Percentiles rank a stretch among this genome's conserved stretches.
These are phyloP conservation scores for Lipomyces mesembrius DNA, from an alignment of 805 yeast genomes.

Conservation along the genomic window DNA sequence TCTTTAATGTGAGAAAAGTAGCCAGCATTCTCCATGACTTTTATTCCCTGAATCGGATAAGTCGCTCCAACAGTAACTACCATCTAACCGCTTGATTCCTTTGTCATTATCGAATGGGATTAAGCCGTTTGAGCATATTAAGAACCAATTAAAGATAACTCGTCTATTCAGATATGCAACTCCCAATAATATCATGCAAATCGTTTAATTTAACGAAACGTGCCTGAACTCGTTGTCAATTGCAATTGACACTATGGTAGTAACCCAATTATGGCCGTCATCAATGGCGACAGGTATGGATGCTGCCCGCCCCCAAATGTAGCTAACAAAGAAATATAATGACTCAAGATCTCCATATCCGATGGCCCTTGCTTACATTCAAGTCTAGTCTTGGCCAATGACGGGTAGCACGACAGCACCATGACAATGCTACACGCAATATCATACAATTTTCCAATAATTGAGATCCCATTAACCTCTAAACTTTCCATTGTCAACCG, in stretches of 20 bases:
- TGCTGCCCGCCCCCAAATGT: conserved; percentile 24
- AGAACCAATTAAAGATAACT: too few relatives aligned
- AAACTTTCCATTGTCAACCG: conserved; percentile 9
- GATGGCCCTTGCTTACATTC: neutral
- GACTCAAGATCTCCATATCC: conserved; percentile 13
- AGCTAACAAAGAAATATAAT: conserved; percentile 18
- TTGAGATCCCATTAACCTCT: conserved; percentile 25
- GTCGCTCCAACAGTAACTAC: too few relatives aligned
- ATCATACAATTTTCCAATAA: conserved; percentile 25
- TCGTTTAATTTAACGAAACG: too few relatives aligned
- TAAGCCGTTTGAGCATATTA: too few relatives aligned
- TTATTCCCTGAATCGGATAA: too few relatives aligned
- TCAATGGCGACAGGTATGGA: conserved; percentile 17
- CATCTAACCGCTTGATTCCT: too few relatives aligned
- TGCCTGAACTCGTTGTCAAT: neutral
- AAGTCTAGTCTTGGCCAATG: neutral
- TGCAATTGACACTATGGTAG: neutral
- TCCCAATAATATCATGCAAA: too few relatives aligned
- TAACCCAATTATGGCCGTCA: conserved; percentile 6
- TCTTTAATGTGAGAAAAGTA: too few relatives aligned
- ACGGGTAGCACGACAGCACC: neutral
- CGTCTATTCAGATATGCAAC: too few relatives aligned
- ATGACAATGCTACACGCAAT: conserved; percentile 6
- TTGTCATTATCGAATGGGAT: too few relatives aligned
- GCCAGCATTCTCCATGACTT: too few relatives aligned